These are phyloP conservation scores for Salix dunnii DNA, from an alignment of 345 rosid genomes.

Conservation along the genomic window DNA sequence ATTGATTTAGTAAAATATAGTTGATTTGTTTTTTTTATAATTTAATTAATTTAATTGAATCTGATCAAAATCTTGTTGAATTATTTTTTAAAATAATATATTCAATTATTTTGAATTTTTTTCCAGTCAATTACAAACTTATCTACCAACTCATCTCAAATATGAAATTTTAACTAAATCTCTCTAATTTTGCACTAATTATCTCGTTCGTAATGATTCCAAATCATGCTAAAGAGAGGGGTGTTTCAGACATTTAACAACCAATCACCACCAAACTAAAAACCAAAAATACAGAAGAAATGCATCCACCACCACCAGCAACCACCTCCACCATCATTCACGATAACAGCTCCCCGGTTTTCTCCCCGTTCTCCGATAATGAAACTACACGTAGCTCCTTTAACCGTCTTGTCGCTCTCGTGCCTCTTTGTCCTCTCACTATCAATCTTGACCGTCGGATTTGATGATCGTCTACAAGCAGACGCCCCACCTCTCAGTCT, in stretches of 20 bases:
- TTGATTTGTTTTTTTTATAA: too few relatives aligned
- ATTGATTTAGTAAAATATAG: too few relatives aligned
- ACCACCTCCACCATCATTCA: not conserved
- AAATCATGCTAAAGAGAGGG: too few relatives aligned
- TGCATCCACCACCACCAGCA: not conserved
- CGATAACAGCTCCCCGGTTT: not conserved
- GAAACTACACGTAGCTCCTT: not conserved
- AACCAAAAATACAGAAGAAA: not conserved
- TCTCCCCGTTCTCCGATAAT: not conserved
- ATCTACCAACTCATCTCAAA: too few relatives aligned
- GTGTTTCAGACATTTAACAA: not conserved
- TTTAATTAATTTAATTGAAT: too few relatives aligned
- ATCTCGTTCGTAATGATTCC: too few relatives aligned
- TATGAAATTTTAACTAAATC: too few relatives aligned
- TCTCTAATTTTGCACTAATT: too few relatives aligned
- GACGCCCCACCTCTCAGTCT: not conserved
- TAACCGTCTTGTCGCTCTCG: not conserved
- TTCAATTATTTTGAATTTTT: too few relatives aligned
- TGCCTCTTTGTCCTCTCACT: conserved; percentile 7
- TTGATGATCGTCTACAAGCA: not conserved
- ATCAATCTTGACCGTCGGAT: conserved; percentile 22
- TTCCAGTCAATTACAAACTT: too few relatives aligned
- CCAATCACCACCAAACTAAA: not conserved
- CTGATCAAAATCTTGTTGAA: too few relatives aligned
- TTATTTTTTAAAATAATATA: too few relatives aligned